These are phyloP conservation scores for Hylodesmum podocarpum DNA, from an alignment of 306 rosid genomes.

Conservation along the genomic window DNA sequence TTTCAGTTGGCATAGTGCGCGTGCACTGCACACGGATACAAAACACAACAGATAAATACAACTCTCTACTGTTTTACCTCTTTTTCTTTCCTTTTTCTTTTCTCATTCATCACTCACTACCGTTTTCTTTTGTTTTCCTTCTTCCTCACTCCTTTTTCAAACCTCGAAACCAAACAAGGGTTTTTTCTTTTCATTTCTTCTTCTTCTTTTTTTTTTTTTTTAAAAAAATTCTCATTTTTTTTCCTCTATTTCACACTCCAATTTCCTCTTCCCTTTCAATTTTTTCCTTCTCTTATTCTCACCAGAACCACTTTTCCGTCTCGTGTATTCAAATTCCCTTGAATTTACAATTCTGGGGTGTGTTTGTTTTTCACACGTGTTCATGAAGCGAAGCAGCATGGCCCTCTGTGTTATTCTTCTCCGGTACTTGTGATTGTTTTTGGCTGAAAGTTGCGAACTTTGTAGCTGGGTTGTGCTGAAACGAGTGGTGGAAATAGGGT, in stretches of 20 bases:
- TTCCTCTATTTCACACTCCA: slow-evolving; percentile 14
- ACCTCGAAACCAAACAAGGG: slow-evolving; percentile 31
- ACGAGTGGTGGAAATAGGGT: background rate
- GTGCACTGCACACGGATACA: slow-evolving; percentile 22
- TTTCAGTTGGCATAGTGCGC: slow-evolving; percentile 38
- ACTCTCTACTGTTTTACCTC: slow-evolving; percentile 16
- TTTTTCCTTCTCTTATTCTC: slow-evolving; percentile 3
- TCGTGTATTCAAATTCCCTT: background rate
- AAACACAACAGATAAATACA: slow-evolving; percentile 31
- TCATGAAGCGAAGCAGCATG: background rate
- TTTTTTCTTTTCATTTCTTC: slow-evolving; percentile 20
- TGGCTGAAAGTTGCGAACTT: slow-evolving; percentile 27
- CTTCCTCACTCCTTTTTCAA: slow-evolving; percentile 25
- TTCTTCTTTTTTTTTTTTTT: background rate
- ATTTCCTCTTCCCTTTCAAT: slow-evolving; percentile 10
- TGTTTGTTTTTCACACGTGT: slow-evolving; percentile 6
- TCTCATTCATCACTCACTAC: slow-evolving; percentile 15
- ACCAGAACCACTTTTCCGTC: background rate
- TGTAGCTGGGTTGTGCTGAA: slow-evolving; percentile 28
- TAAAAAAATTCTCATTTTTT: background rate
- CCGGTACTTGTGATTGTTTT: slow-evolving; percentile 7
- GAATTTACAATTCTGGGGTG: slow-evolving; percentile 19
- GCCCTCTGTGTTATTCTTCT: background rate
- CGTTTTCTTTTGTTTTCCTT: slow-evolving; percentile 7
- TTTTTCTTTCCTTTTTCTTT: background rate